Evolutionary conservation across 257 asterid species (phyloP).

Genomic region (Jacaranda copaia): DNA sequence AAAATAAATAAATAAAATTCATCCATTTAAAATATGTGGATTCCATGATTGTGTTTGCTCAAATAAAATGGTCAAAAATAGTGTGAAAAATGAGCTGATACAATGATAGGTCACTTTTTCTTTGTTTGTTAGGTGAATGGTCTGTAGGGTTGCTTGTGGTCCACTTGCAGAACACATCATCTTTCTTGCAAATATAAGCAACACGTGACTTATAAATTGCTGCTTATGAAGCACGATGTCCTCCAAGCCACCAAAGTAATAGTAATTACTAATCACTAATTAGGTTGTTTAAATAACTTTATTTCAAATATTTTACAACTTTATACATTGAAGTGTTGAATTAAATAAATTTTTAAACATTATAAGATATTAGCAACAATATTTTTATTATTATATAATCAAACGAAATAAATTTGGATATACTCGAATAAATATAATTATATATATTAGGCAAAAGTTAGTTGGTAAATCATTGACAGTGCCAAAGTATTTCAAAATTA

Average conservation of each 20-base stretch:
- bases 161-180: not conserved
- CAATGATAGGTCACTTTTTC: slow-evolving; percentile 1
- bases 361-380: no score
- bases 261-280: not conserved
- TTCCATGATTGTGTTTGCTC: not conserved
- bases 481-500: not conserved
- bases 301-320: no score
- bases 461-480: not conserved
- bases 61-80: slow-evolving; percentile 2
- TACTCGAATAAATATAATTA: no score
- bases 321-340: no score
- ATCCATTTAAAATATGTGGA: not conserved
- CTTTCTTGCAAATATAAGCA: not conserved
- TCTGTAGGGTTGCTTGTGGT: not conserved
- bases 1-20: no score
- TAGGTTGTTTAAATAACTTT: not conserved
- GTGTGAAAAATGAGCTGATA: slow-evolving; percentile 11
- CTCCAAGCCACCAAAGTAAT: not conserved
- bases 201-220: not conserved
- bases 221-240: not conserved
- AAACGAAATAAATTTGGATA: no score
- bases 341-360: no score
- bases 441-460: no score
- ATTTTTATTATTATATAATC: no score
- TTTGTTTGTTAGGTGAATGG: not conserved